phyloP scores from a whole-genome alignment of 768 basidiomycete species.

The Macrolepiota dolichaula region DNA sequence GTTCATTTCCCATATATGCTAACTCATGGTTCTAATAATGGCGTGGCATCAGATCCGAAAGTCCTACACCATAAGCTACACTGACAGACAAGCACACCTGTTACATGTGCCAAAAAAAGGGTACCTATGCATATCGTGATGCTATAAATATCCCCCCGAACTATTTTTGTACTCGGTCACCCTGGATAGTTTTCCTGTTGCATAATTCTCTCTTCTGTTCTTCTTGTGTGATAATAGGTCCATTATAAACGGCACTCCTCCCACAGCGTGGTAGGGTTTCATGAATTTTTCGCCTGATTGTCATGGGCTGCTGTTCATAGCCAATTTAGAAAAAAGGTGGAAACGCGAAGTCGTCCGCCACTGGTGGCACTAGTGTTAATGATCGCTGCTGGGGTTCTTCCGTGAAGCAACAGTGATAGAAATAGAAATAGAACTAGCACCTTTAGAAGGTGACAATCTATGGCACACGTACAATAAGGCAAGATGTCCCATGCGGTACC shows the following conservation, averaged over 20 bases:
- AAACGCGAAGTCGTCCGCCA: not conserved
- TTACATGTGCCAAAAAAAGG: too few species aligned
- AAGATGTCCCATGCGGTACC: not conserved
- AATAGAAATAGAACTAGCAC: not conserved
- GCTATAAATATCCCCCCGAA: not conserved
- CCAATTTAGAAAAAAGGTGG: not conserved
- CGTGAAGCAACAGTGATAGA: not conserved
- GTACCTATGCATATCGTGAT: not conserved
- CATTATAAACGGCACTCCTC: not conserved
- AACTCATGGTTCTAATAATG: too few species aligned
- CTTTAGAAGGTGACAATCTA: not conserved
- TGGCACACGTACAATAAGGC: not conserved
- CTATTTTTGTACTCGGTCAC: not conserved
- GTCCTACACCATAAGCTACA: too few species aligned
- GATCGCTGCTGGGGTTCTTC: not conserved
- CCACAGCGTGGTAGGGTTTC: not conserved
- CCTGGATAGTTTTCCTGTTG: not conserved
- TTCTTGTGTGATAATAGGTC: not conserved
- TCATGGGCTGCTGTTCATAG: not conserved
- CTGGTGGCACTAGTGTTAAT: not conserved
- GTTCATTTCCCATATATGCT: too few species aligned
- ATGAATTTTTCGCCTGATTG: not conserved
- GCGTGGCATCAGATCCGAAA: too few species aligned
- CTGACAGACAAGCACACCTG: too few species aligned
- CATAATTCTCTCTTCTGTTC: not conserved